A percentile compares a stretch with the other conserved stretches of the same genome.
Conservation (phyloP, 345 rosid genomes). For the Microcos paniculata region DNA sequence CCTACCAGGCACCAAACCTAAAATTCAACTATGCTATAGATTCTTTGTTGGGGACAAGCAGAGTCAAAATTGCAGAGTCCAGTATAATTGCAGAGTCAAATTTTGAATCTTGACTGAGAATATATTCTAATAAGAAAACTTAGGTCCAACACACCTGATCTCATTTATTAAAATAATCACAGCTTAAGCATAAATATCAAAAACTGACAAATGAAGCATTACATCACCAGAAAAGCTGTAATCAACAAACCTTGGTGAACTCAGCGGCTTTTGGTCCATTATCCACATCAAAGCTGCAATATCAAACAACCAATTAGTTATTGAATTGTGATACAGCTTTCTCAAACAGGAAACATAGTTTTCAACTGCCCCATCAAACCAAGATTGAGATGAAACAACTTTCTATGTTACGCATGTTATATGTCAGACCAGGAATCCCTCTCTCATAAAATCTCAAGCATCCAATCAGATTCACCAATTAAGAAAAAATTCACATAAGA, state of each 20-base stretch:
- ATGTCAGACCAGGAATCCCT: not conserved
- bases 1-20: not conserved
- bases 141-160: not conserved
- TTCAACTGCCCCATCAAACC: conserved; percentile 3
- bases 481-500: not conserved
- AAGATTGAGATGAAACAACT: not conserved
- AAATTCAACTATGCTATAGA: not conserved
- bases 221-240: not conserved
- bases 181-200: not conserved
- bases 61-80: too few relatives aligned
- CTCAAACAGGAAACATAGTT: not conserved
- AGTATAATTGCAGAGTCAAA: not conserved
- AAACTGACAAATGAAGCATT: not conserved
- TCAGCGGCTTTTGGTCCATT: conserved; percentile 98
- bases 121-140: not conserved
- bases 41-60: not conserved
- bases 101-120: not conserved
- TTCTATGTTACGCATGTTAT: not conserved
- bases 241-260: conserved; percentile 70
- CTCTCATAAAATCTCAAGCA: not conserved
- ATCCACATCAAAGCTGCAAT: conserved; percentile 74
- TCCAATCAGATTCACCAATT: not conserved
- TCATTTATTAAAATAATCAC: not conserved
- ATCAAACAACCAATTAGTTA: conserved; percentile 13
- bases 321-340: not conserved